Evolutionary conservation across 1,284 basidiomycete genomes (phyloP).

Genomic region (Volvariella volvacea): DNA sequence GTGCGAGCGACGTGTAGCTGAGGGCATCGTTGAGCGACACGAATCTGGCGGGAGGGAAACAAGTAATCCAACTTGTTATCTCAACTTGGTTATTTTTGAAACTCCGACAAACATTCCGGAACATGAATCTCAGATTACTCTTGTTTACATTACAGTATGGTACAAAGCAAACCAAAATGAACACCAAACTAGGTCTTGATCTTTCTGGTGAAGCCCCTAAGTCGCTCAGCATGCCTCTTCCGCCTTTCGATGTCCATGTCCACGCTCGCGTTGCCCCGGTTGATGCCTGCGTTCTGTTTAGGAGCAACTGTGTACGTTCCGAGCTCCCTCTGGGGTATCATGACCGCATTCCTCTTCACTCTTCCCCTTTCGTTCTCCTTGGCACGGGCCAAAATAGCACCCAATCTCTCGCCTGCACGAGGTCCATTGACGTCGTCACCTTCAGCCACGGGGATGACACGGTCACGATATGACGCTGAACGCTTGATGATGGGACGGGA

Average conservation of each 20-base stretch:
- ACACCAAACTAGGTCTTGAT: conserved; percentile 15
- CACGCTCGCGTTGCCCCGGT: conserved; percentile 46
- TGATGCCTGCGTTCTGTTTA: conserved; percentile 39
- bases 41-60: background rate
- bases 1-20: conserved; percentile 23
- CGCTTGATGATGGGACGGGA: conserved; percentile 94
- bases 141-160: background rate
- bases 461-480: conserved; percentile 78
- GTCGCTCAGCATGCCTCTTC: conserved; percentile 62
- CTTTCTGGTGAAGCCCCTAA: conserved; percentile 55
- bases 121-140: background rate
- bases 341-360: conserved; percentile 69
- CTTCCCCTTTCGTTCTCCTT: conserved; percentile 61
- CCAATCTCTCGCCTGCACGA: conserved; percentile 48
- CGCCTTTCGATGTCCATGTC: conserved; percentile 66
- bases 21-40: conserved; percentile 22
- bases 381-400: conserved; percentile 64
- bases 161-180: conserved; percentile 11
- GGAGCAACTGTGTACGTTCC: conserved; percentile 75
- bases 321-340: conserved; percentile 65
- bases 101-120: background rate
- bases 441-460: conserved; percentile 52
- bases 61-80: background rate
- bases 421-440: conserved; percentile 28
- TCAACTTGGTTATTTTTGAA: conserved; percentile 2